Conservation (phyloP, 768 basidiomycete species). For the Psilocybe sp. region DNA sequence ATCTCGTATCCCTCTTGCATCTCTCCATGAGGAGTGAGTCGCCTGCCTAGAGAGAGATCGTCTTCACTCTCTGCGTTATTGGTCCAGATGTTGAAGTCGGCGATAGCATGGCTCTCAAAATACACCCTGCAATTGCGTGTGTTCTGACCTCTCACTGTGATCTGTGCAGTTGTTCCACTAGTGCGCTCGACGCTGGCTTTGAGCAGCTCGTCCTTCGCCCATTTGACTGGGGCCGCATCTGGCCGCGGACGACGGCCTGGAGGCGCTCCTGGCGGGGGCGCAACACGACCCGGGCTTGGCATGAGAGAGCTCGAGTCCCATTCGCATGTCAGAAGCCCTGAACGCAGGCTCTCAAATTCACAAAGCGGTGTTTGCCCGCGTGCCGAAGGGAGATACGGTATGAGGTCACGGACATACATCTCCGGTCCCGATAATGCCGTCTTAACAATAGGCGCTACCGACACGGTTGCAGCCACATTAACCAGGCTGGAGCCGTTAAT, state of each 20-base stretch:
- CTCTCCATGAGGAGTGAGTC: conserved; percentile 5
- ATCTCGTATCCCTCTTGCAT: conserved; percentile 42
- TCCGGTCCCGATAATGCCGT: conserved; percentile 18
- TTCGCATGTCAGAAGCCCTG: conserved; percentile 20
- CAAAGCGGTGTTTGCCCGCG: conserved; percentile 13
- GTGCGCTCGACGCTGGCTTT: conserved; percentile 37
- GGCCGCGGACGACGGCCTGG: background rate
- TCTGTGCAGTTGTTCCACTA: conserved; percentile 40
- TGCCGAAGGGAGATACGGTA: conserved; percentile 22
- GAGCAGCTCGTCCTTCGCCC: conserved; percentile 24
- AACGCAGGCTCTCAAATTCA: conserved; percentile 12
- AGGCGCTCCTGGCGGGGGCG: conserved; percentile 17
- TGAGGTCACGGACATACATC: conserved; percentile 14
- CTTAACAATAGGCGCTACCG: conserved; percentile 1
- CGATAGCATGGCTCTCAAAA: conserved; percentile 43
- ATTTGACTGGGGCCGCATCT: background rate
- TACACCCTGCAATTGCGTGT: conserved; percentile 63
- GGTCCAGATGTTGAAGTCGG: conserved; percentile 33
- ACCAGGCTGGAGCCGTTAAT: background rate
- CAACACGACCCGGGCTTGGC: conserved; percentile 16
- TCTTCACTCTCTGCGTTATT: background rate
- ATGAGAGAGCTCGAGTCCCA: conserved; percentile 14
- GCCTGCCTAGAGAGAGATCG: background rate
- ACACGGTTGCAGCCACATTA: background rate
- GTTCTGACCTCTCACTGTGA: conserved; percentile 53